These are phyloP conservation scores for Trebouxiophyceae sp. DNA, from an alignment of 163 green algal species.

Conservation along the genomic window DNA sequence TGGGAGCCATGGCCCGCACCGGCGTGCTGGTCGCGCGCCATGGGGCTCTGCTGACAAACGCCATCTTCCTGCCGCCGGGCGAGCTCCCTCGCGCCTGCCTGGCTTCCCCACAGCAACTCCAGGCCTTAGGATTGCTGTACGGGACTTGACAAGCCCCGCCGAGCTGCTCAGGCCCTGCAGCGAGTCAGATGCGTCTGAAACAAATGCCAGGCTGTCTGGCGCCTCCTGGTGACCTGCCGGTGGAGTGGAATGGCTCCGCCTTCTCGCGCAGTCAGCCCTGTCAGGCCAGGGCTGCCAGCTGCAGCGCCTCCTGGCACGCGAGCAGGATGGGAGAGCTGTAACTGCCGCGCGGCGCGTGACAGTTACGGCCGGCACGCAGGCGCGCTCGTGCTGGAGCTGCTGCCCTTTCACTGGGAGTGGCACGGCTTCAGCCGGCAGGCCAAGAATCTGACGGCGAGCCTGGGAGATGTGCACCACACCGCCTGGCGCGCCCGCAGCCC, in stretches of 20 bases:
- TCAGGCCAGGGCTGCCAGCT: too few species aligned
- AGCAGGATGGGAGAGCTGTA: too few species aligned
- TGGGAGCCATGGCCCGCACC: slow-evolving; percentile 50
- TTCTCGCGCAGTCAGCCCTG: too few species aligned
- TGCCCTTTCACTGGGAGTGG: slow-evolving; percentile 86
- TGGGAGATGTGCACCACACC: slow-evolving; percentile 65
- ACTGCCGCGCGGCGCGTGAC: background rate
- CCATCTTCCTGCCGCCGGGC: slow-evolving; percentile 61
- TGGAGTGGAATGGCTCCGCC: too few species aligned
- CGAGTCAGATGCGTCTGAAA: too few species aligned
- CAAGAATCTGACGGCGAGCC: slow-evolving; percentile 57
- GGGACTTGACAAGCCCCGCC: too few species aligned
- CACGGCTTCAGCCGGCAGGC: slow-evolving; percentile 56
- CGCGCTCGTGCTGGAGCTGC: slow-evolving; percentile 67
- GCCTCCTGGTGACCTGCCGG: too few species aligned
- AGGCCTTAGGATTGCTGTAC: background rate
- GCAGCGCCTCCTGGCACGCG: too few species aligned
- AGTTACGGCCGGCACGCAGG: slow-evolving; percentile 12
- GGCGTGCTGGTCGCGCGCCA: slow-evolving; percentile 66
- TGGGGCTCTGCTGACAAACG: slow-evolving; percentile 51
- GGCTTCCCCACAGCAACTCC: background rate
- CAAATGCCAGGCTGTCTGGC: too few species aligned
- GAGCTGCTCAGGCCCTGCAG: too few species aligned
- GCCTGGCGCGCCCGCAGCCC: slow-evolving; percentile 53
- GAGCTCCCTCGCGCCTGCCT: background rate